Evolutionary conservation across 768 basidiomycete genomes (phyloP).

Genomic region (Lactifluus piperatus): DNA sequence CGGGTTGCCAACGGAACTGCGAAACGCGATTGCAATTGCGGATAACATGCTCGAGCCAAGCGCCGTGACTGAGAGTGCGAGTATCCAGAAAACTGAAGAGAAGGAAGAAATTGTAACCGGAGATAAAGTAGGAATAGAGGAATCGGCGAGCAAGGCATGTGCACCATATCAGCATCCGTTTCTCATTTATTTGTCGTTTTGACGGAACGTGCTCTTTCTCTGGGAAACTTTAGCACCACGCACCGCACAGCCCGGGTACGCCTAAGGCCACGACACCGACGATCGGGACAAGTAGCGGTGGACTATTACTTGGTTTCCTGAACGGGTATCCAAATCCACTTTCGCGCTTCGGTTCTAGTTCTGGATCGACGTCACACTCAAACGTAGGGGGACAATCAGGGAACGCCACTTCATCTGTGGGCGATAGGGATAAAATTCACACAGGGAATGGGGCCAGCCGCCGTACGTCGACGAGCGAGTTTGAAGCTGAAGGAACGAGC

Average conservation of each 20-base stretch:
- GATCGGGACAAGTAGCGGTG: slow-evolving; percentile 28
- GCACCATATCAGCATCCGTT: background rate
- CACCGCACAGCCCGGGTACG: slow-evolving; percentile 21
- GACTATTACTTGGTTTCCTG: slow-evolving; percentile 45
- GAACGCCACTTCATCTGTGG: slow-evolving; percentile 13
- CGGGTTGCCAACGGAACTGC: slow-evolving; percentile 54
- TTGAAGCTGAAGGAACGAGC: background rate
- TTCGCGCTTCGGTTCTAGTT: slow-evolving; percentile 37
- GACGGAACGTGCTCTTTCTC: background rate
- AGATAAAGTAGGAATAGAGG: slow-evolving; percentile 12
- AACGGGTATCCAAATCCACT: slow-evolving; percentile 52
- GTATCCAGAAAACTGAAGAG: slow-evolving; percentile 20
- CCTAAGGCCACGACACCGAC: slow-evolving; percentile 22
- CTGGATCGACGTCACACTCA: slow-evolving; percentile 13
- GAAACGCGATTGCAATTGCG: slow-evolving; percentile 50
- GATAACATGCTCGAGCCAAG: slow-evolving; percentile 45
- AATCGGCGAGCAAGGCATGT: slow-evolving; percentile 13
- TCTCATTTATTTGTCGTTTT: background rate
- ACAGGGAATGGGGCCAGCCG: background rate
- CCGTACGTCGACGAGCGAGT: background rate
- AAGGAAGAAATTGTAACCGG: background rate
- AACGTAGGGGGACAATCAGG: slow-evolving; percentile 5
- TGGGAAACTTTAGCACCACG: background rate
- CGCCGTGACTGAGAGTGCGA: slow-evolving; percentile 15
- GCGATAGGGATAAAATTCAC: background rate